Evolutionary conservation across 2,329 filamentous ascomycete genomes (phyloP), one percentile per base, ranked within the genome.

Genomic region (Fusarium anguioides): DNA sequence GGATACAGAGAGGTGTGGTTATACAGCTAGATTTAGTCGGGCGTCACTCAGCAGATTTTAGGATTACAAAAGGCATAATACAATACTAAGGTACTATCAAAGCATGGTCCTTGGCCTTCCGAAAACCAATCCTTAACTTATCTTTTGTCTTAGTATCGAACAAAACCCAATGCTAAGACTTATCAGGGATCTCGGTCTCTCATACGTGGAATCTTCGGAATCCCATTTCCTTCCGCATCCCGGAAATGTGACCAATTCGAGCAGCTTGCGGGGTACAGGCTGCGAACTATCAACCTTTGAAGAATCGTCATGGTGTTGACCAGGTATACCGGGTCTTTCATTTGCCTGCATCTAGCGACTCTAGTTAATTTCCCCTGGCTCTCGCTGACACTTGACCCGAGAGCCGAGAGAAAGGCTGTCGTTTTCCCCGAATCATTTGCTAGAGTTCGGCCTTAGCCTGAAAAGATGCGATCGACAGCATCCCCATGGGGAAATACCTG

Each of bases 401-500:
- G 40, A 24, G 20, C 60, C 70, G 70, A 69, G 59, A 49, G 23
- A 35, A 59, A 23, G 41, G 36, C 17, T 24, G 26, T 23, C n/a
- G 37, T 29, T 33, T 47, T 58, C 36, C 50, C 60, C 64, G 57
- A 56, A 41, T 41, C 47, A 62, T 55, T 35, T 56, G 44, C 51
- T 63, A 56, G 50, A 49, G 37, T 62, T 60, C 15, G 37, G 26
- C 51, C 55, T 61, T 59, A 64, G 57, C 70, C 63, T 56, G 59
- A 67, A 66, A 46, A 49, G 56, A 60, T 20, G 27, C 14, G 68
- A 71, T 72, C 64, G 44, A 60, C 66, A 52, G 29, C 42, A 40
- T 72, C 70, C 68, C 70, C 70, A 72, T 61, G 70, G 70, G 59
- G 68, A 68, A 63, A 70, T 45, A 62, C 20, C 55, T 57, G 53